Conservation (phyloP, 176 grass and related monocot genomes). For the barley (Hordeum vulgare) region DNA sequence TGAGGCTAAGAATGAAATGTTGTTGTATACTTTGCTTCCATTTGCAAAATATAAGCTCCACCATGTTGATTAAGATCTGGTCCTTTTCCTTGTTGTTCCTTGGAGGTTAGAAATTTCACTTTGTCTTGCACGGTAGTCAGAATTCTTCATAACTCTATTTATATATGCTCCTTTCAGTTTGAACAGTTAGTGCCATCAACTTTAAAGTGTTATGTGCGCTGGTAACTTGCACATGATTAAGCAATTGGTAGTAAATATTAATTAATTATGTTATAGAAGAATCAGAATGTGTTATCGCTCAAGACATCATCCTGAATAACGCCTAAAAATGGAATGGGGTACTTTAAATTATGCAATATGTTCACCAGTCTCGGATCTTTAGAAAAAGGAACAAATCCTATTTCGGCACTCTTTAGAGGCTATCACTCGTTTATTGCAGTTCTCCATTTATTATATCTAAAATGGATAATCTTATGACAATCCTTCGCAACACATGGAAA, state of each 20-base stretch:
- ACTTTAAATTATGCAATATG: too few species aligned
- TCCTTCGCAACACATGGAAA: not conserved
- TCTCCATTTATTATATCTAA: not conserved
- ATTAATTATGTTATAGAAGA: not conserved
- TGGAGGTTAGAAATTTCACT: not conserved
- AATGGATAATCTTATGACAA: not conserved
- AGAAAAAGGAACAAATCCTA: too few species aligned
- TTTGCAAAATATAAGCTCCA: not conserved
- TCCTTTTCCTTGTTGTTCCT: not conserved
- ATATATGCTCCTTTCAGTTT: not conserved
- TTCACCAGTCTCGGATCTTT: too few species aligned
- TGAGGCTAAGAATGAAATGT: not conserved
- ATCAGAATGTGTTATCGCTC: not conserved
- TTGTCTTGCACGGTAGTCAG: not conserved
- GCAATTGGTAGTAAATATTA: not conserved
- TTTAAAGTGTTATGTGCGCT: not conserved
- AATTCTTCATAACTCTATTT: not conserved
- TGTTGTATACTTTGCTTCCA: not conserved
- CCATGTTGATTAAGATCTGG: not conserved
- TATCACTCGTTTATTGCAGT: too few species aligned
- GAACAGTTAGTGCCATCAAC: not conserved
- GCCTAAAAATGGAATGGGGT: too few species aligned
- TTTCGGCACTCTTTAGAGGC: too few species aligned
- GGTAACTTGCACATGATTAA: not conserved
- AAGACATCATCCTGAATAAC: not conserved